Percentiles rank a stretch among this genome's conserved stretches.
phyloP scores from a whole-genome alignment of 2,329 filamentous ascomycete species.

The Plectosphaerella plurivora region DNA sequence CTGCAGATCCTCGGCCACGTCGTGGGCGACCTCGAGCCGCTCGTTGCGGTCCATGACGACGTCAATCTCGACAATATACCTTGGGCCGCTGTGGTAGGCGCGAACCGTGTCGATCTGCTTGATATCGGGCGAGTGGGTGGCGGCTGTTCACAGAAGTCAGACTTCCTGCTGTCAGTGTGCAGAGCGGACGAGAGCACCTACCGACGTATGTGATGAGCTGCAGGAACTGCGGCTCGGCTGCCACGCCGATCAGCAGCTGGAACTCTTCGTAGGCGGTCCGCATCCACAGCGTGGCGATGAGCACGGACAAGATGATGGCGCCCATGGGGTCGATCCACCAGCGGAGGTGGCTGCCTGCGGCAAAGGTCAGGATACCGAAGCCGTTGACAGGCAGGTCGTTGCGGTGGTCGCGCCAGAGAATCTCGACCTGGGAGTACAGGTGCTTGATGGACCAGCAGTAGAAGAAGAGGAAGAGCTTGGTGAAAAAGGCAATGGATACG shows the following conservation, averaged over 20 bases:
- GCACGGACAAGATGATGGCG: slow-evolving; percentile 73
- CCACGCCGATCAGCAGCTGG: slow-evolving; percentile 83
- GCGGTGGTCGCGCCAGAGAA: slow-evolving; percentile 94
- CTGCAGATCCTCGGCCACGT: slow-evolving; percentile 90
- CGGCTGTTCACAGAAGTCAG: slow-evolving; percentile 23
- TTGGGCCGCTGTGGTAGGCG: slow-evolving; percentile 83
- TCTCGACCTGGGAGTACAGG: slow-evolving; percentile 86
- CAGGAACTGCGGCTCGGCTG: slow-evolving; percentile 78
- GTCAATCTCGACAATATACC: slow-evolving; percentile 92
- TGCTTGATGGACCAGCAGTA: slow-evolving; percentile 92
- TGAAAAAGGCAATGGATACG: slow-evolving; percentile 76
- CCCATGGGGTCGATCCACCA: slow-evolving; percentile 98
- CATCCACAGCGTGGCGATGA: slow-evolving; percentile 79
- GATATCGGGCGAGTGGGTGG: slow-evolving; percentile 83
- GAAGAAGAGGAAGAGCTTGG: slow-evolving; percentile 78
- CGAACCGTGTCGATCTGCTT: slow-evolving; percentile 90
- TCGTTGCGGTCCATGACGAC: slow-evolving; percentile 82
- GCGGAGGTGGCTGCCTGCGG: slow-evolving; percentile 80
- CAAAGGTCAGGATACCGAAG: slow-evolving; percentile 83
- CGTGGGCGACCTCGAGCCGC: slow-evolving; percentile 75
- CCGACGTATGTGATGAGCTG: slow-evolving; percentile 95
- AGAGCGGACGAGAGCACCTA: background rate
- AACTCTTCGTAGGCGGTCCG: slow-evolving; percentile 86
- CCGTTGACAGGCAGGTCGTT: slow-evolving; percentile 98
- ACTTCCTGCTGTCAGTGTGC: background rate